Evolutionary conservation across 306 rosid genomes (phyloP).

Genomic region (Castanea sativa): DNA sequence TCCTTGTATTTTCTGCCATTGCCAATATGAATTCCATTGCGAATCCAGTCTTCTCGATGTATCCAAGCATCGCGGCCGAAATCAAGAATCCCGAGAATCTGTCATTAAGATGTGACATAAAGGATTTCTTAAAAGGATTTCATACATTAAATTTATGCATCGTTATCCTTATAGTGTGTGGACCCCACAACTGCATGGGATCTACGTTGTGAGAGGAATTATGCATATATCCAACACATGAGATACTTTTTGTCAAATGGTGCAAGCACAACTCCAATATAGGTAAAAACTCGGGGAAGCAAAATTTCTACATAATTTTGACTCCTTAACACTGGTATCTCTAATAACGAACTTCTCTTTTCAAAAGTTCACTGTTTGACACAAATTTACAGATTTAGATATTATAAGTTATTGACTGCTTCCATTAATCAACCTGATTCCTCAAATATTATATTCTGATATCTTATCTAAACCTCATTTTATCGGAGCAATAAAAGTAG

Average conservation of each 20-base stretch:
- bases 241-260: too few species aligned
- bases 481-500: too few species aligned
- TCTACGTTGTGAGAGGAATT: too few species aligned
- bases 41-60: slow-evolving; percentile 84
- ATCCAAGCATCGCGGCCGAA: slow-evolving; percentile 89
- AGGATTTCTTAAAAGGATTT: not conserved
- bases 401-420: not conserved
- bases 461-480: not conserved
- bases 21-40: slow-evolving; percentile 60
- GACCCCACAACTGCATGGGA: too few species aligned
- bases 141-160: too few species aligned
- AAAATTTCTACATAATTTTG: not conserved
- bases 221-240: too few species aligned
- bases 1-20: slow-evolving; percentile 89
- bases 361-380: not conserved
- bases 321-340: not conserved
- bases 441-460: not conserved
- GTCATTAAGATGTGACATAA: slow-evolving; percentile 13
- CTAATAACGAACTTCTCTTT: not conserved
- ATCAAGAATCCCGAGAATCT: slow-evolving; percentile 91
- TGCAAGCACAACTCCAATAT: too few species aligned
- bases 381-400: not conserved
- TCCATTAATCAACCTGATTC: not conserved
- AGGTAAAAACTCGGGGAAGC: not conserved
- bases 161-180: too few species aligned